These are phyloP conservation scores for Paramecium octaurelia DNA, from an alignment of 73 alveolate genomes.

Conservation along the genomic window DNA sequence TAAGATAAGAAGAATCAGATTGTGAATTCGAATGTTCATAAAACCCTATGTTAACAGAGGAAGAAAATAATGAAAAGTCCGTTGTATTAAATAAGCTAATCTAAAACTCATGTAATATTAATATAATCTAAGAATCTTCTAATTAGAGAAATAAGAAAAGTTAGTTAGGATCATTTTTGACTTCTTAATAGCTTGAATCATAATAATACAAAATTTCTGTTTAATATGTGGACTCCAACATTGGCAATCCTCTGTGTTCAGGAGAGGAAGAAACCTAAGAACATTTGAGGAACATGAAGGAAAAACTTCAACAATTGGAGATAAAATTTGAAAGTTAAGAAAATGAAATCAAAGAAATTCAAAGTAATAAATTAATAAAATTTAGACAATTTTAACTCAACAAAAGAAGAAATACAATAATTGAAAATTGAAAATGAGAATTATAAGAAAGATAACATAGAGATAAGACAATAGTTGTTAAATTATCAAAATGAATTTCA, in stretches of 20 bases:
- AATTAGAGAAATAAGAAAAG: background rate
- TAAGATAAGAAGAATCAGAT: background rate
- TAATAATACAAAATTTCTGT: background rate
- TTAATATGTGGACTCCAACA: background rate
- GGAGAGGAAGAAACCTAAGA: background rate
- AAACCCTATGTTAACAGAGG: background rate
- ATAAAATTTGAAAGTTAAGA: background rate
- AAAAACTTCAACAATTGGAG: background rate
- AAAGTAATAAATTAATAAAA: background rate
- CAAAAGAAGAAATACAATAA: background rate
- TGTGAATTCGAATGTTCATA: background rate
- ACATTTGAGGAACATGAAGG: background rate
- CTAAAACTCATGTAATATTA: background rate
- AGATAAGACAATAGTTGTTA: background rate
- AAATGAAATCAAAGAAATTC: background rate
- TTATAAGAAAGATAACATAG: background rate
- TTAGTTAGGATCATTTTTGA: background rate
- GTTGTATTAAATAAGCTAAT: background rate
- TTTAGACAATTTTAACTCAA: background rate
- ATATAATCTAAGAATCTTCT: background rate
- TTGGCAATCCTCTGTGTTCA: background rate
- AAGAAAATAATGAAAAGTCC: background rate
- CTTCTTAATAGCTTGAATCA: background rate
- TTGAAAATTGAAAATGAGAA: background rate
- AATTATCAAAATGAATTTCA: background rate